Evolutionary conservation across 441 rosid species (phyloP), one percentile per base, ranked within the genome.

Genomic region (Gossypium schwendimanii): DNA sequence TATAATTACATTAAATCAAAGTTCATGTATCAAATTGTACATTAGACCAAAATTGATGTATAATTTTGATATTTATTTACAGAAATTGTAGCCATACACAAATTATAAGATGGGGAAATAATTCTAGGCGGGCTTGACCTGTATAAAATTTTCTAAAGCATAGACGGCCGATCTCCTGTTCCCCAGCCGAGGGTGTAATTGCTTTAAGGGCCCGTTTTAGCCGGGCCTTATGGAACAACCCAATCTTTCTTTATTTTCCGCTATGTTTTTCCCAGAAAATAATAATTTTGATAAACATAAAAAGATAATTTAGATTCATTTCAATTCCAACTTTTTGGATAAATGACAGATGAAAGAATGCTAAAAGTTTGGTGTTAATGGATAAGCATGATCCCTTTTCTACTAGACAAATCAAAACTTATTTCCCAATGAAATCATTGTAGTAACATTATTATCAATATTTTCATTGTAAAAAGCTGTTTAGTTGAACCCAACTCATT

Each of bases 401-500:
- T 41, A 17, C 8, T 2, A 63, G 17, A 63, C 53, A 63, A 20
- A 20, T 63, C 52, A 63, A 21, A 41, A 18, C 0, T 62, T 47
- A n/a, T 14, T 50, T 65, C 70, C 26, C 53, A 45, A 44, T 21
- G 6, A 65, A 45, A 64, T 61, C 69, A 44, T 64, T 41, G 20
- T 21, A 18, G 49, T 36, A 20, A 41, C 50, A 41, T 17, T 20
- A 41, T 41, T 20, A 63, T 41, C n/a, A 49, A 49, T 49, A 50
- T 41, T 12, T 41, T 64, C 53, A 64, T 41, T 64, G 69, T 26
- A 12, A 64, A 33, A 21, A 60, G 17, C 1, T 20, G 31, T 41
- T 41, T 63, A 12, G 31, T 64, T 64, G 69, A 21, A 44, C 36
- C 69, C 54, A 64, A 21, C 36, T 64, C 69, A 64, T 45, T 44